Conservation (phyloP, 495 filamentous ascomycete species). For the Aspergillus sclerotiicarbonarius region DNA sequence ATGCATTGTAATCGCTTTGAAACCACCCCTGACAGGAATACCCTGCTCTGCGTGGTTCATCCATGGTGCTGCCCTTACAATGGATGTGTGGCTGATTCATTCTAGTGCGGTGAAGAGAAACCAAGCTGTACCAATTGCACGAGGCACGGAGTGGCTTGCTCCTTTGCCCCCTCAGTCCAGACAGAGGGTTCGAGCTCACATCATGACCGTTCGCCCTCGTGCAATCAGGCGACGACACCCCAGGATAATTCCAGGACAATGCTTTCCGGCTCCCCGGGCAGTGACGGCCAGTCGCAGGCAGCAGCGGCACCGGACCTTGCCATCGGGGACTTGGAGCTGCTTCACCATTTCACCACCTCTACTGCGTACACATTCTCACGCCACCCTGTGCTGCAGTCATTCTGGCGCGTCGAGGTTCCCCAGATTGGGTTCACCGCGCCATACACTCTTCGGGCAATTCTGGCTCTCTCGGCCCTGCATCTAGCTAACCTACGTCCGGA, state of each 20-base stretch:
- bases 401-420: slow-evolving; percentile 33
- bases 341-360: slow-evolving; percentile 38
- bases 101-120: slow-evolving; percentile 7
- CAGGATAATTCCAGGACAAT: background rate
- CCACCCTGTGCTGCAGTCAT: slow-evolving; percentile 23
- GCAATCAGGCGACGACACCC: background rate
- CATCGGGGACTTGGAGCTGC: slow-evolving; percentile 29
- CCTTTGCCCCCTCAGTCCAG: background rate
- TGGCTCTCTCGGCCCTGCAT: slow-evolving; percentile 38
- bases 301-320: slow-evolving; percentile 1
- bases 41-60: too few species aligned
- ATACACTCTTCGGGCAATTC: slow-evolving; percentile 32
- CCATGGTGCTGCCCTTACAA: too few species aligned
- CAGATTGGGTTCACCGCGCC: slow-evolving; percentile 31
- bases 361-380: slow-evolving; percentile 37
- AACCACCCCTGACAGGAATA: background rate
- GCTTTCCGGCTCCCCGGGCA: background rate
- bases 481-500: slow-evolving; percentile 27
- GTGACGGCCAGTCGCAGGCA: background rate
- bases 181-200: background rate
- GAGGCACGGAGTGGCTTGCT: background rate
- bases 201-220: background rate
- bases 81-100: background rate
- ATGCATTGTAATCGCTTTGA: background rate
- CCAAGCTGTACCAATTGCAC: slow-evolving; percentile 4